phyloP scores from a whole-genome alignment of 768 basidiomycete genomes.

The Lyophyllum semitale region DNA sequence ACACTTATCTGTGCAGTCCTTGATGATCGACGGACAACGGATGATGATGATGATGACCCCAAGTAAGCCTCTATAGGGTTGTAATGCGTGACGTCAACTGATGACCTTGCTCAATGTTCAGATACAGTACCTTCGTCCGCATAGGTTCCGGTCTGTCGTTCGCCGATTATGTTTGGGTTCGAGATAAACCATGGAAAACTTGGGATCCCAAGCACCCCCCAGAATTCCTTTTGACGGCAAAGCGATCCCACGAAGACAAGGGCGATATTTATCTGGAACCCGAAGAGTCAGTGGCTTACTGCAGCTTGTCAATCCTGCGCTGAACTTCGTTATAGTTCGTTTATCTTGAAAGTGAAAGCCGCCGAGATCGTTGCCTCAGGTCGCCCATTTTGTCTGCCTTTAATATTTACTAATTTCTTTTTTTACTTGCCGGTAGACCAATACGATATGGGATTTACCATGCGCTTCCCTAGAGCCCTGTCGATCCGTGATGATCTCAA shows the following conservation, averaged over 20 bases:
- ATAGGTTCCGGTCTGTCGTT: conserved; percentile 90
- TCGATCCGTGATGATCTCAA: conserved; percentile 77
- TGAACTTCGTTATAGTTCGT: conserved; percentile 60
- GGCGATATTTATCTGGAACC: conserved; percentile 92
- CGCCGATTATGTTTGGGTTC: conserved; percentile 84
- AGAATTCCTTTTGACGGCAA: conserved; percentile 62
- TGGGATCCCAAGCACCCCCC: conserved; percentile 80
- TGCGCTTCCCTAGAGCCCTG: conserved; percentile 92
- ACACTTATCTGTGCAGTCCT: conserved; percentile 87
- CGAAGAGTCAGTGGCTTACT: conserved; percentile 60
- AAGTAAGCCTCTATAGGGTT: conserved; percentile 44
- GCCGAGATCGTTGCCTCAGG: conserved; percentile 85
- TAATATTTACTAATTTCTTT: conserved; percentile 5
- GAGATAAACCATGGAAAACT: conserved; percentile 77
- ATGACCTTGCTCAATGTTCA: conserved; percentile 45
- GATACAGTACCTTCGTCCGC: conserved; percentile 86
- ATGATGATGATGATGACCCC: conserved; percentile 62
- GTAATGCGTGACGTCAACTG: background rate
- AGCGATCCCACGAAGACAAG: conserved; percentile 70
- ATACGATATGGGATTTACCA: conserved; percentile 84
- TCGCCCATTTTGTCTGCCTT: conserved; percentile 26
- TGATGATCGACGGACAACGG: conserved; percentile 62
- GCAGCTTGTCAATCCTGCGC: background rate
- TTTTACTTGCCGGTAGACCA: conserved; percentile 50
- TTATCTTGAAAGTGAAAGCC: conserved; percentile 91